These are phyloP conservation scores for Ceratobasidium papillatum DNA, from an alignment of 1,284 basidiomycete species.

Conservation along the genomic window DNA sequence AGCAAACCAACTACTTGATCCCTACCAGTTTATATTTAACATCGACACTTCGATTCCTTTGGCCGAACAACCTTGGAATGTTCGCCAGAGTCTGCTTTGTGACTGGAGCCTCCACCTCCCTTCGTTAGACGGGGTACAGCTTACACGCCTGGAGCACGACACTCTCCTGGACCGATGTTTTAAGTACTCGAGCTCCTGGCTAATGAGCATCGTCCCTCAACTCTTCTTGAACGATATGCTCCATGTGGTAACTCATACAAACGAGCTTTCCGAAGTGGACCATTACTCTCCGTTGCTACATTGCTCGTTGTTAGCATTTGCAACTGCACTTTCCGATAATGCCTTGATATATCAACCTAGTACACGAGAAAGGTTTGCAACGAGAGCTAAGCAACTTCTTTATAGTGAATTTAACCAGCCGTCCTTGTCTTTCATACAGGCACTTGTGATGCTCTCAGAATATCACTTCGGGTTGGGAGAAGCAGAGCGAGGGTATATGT, in stretches of 20 bases:
- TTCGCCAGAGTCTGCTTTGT: background rate
- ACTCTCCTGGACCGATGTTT: background rate
- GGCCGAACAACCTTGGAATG: background rate
- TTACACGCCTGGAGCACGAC: constrained; percentile 19
- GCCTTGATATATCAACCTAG: background rate
- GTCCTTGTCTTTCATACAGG: background rate
- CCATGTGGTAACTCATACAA: background rate
- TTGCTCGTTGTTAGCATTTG: background rate
- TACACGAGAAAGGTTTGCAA: background rate
- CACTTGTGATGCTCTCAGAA: constrained; percentile 15
- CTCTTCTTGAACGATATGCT: constrained; percentile 23
- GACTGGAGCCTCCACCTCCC: constrained; percentile 20
- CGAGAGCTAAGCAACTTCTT: background rate
- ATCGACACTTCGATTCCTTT: background rate
- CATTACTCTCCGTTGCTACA: constrained; percentile 19
- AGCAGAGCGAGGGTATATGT: constrained; percentile 5
- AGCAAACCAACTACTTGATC: no score
- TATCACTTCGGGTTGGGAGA: constrained; percentile 7
- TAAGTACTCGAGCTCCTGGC: constrained; percentile 8
- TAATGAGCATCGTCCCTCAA: background rate
- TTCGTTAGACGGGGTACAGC: background rate
- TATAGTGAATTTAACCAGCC: background rate
- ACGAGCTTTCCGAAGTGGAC: no score
- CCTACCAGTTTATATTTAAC: constrained; percentile 10
- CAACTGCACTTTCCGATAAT: background rate